Conservation (phyloP, 331 rosid genomes). For the Cydonia oblonga region DNA sequence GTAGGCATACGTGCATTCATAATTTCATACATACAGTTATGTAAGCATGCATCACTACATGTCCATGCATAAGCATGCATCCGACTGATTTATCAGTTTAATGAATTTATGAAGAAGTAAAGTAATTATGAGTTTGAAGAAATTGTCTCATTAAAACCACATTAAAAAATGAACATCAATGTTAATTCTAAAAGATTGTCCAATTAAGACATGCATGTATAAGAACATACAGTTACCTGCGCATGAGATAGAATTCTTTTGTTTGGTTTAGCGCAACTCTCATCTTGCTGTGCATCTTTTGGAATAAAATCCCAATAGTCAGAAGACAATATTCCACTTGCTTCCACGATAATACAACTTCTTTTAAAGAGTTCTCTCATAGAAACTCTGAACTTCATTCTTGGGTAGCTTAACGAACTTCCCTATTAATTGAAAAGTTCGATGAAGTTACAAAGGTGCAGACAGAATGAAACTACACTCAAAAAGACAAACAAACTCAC, state of each 20-base stretch:
- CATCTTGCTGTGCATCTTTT: slow-evolving; percentile 54
- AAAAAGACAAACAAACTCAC: slow-evolving; percentile 47
- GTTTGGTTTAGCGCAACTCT: slow-evolving; percentile 26
- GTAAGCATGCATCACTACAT: neutral
- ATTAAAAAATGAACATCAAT: neutral
- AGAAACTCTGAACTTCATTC: slow-evolving; percentile 69
- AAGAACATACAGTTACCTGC: slow-evolving; percentile 45
- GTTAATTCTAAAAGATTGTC: neutral
- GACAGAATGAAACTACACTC: neutral
- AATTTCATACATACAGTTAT: neutral
- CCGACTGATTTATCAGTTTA: neutral
- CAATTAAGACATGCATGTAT: neutral
- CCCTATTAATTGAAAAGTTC: slow-evolving; percentile 35
- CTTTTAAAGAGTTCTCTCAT: slow-evolving; percentile 48
- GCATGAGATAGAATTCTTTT: slow-evolving; percentile 65
- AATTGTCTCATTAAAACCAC: neutral
- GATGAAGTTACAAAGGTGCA: slow-evolving; percentile 5
- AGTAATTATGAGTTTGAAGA: neutral
- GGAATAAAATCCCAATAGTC: slow-evolving; percentile 85
- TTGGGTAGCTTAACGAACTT: slow-evolving; percentile 44
- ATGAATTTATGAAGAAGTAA: neutral
- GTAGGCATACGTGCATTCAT: neutral
- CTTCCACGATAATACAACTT: slow-evolving; percentile 64
- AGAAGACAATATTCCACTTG: slow-evolving; percentile 39
- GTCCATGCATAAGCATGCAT: neutral